Conservation (phyloP, 768 basidiomycete genomes). For the Gyrodon lividus region DNA sequence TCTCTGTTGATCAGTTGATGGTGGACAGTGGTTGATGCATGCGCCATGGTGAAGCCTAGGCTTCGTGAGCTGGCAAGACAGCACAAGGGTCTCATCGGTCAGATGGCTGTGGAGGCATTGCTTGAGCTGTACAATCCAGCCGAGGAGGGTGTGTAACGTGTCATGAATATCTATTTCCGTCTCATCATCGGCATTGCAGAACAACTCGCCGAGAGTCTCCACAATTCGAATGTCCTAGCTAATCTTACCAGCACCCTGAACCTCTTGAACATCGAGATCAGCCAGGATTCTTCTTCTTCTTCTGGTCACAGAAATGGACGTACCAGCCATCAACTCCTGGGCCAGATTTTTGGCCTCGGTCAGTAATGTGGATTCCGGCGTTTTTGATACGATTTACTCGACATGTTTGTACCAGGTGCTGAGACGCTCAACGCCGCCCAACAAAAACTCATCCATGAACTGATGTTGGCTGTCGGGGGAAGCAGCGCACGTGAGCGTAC, state of each 20-base stretch:
- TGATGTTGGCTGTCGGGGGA: conserved; percentile 6
- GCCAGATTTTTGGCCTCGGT: conserved; percentile 21
- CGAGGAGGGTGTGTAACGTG: conserved; percentile 1
- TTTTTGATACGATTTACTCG: not conserved
- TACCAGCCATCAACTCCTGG: conserved; percentile 3
- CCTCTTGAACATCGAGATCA: not conserved
- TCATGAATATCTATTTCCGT: not conserved
- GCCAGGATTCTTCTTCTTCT: not conserved
- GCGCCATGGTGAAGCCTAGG: conserved; percentile 9
- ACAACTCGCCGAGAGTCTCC: conserved; percentile 1
- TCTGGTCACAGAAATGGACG: not conserved
- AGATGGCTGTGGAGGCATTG: conserved; percentile 19
- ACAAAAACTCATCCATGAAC: conserved; percentile 7
- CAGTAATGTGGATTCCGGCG: not conserved
- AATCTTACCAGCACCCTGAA: conserved; percentile 18
- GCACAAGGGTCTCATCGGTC: conserved; percentile 10
- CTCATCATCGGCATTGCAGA: not conserved
- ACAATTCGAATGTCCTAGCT: conserved; percentile 8
- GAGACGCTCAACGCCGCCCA: conserved; percentile 5
- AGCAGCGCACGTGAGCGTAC: conserved; percentile 9
- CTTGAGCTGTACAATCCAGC: conserved; percentile 10
- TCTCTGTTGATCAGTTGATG: no score
- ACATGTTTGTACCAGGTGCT: not conserved
- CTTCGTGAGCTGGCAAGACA: conserved; percentile 14
- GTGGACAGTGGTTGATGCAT: not conserved